Evolutionary conservation across 2,329 filamentous ascomycete species (phyloP).

Genomic region (Beauveria medogensis): DNA sequence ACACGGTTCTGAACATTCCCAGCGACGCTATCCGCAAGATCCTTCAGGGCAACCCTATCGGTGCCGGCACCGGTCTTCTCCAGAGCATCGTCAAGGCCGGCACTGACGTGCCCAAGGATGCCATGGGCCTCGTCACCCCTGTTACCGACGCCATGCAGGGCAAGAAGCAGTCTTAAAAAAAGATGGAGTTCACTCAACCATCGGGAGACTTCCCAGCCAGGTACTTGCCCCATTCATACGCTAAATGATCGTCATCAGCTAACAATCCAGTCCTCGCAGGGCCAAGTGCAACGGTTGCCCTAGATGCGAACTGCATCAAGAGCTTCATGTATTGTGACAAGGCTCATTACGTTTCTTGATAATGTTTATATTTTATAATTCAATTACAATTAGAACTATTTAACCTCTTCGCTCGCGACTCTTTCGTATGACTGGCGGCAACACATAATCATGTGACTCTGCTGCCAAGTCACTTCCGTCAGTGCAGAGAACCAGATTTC

Average conservation of each 20-base stretch:
- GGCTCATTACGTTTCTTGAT: neutral
- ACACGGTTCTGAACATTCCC: conserved; percentile 14
- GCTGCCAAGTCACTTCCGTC: too few relatives aligned
- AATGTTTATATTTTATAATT: neutral
- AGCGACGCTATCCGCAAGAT: conserved; percentile 8
- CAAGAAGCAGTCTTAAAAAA: neutral
- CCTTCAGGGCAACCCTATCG: neutral
- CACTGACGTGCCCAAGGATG: conserved; percentile 7
- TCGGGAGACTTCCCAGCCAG: neutral
- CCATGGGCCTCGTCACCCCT: neutral
- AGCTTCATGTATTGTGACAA: neutral
- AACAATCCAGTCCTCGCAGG: neutral
- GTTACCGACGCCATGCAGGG: neutral
- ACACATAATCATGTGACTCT: too few relatives aligned
- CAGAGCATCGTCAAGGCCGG: neutral
- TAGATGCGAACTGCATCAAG: neutral
- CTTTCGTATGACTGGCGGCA: too few relatives aligned
- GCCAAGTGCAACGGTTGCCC: neutral
- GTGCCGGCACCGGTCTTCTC: neutral
- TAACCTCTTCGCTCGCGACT: too few relatives aligned
- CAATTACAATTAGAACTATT: neutral
- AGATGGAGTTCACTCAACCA: too few relatives aligned
- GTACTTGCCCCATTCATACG: neutral
- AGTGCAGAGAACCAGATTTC: too few relatives aligned
- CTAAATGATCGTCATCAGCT: neutral